These are phyloP conservation scores for Gnomoniopsis smithogilvyi DNA, from an alignment of 2,329 filamentous ascomycete species.

Conservation along the genomic window DNA sequence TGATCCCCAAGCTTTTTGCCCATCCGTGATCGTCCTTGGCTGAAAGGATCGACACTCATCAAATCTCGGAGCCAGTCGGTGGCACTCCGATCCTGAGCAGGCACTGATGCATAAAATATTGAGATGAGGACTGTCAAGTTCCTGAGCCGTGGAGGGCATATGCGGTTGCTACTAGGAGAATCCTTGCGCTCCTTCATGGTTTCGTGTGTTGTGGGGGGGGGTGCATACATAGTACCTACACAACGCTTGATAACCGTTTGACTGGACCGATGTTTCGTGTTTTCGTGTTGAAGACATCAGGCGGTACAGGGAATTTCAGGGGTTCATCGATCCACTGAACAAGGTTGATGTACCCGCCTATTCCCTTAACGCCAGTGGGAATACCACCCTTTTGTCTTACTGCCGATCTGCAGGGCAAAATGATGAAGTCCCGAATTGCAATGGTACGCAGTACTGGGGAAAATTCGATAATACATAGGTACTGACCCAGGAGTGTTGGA, in stretches of 20 bases:
- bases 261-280: background rate
- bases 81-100: background rate
- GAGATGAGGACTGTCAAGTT: background rate
- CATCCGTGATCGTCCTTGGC: background rate
- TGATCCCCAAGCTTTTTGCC: background rate
- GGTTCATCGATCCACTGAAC: background rate
- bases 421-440: no score
- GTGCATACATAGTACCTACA: background rate
- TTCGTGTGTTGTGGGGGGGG: background rate
- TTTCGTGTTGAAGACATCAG: no score
- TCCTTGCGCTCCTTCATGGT: background rate
- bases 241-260: no score
- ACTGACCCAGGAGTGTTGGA: no score
- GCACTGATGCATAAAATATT: background rate
- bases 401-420: no score
- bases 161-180: background rate
- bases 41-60: conserved; percentile 7
- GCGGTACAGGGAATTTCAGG: background rate
- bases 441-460: no score
- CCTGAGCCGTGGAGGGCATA: background rate
- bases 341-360: background rate
- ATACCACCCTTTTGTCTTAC: no score
- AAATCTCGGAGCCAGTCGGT: conserved; percentile 7
- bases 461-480: no score
- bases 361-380: background rate